Evolutionary conservation across 129 eudicot genomes (phyloP).

Genomic region (Artemisia annua): DNA sequence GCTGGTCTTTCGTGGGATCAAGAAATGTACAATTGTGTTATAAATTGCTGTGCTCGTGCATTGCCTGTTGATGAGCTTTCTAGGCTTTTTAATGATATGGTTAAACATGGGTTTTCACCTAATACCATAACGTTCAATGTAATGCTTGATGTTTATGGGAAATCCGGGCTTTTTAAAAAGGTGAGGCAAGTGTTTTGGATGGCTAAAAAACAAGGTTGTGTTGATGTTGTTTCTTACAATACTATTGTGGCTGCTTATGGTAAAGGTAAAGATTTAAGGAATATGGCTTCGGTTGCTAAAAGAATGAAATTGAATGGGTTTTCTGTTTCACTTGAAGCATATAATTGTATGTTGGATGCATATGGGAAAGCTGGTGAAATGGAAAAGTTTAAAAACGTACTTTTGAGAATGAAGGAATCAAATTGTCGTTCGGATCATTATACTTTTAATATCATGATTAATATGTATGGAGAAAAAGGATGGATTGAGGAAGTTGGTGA

Average conservation of each 20-base stretch:
- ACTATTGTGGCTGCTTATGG: slow-evolving; percentile 89
- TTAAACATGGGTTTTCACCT: slow-evolving; percentile 63
- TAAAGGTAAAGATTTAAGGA: slow-evolving; percentile 50
- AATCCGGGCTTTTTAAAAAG: slow-evolving; percentile 62
- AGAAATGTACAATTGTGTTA: slow-evolving; percentile 89
- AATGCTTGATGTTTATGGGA: slow-evolving; percentile 82
- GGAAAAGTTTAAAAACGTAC: slow-evolving; percentile 74
- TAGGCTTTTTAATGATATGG: slow-evolving; percentile 85
- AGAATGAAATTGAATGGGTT: slow-evolving; percentile 82
- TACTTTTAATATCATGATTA: slow-evolving; percentile 79
- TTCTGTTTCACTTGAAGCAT: slow-evolving; percentile 88
- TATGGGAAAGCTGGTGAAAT: slow-evolving; percentile 86
- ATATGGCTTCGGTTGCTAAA: slow-evolving; percentile 63
- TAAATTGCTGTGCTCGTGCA: slow-evolving; percentile 94
- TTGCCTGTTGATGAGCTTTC: slow-evolving; percentile 90
- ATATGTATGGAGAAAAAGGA: slow-evolving; percentile 79
- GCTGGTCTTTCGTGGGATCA: slow-evolving; percentile 74
- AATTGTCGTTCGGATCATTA: slow-evolving; percentile 55
- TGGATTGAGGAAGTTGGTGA: slow-evolving; percentile 85
- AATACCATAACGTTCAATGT: slow-evolving; percentile 69
- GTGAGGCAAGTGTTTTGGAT: slow-evolving; percentile 68
- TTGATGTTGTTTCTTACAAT: slow-evolving; percentile 80
- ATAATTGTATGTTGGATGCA: slow-evolving; percentile 92
- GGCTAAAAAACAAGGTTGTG: slow-evolving; percentile 68
- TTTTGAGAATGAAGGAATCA: slow-evolving; percentile 76